Base-by-base conservation (phyloP, 371 early-diverging fungal genomes). In the Dichotomocladium elegans region DNA sequence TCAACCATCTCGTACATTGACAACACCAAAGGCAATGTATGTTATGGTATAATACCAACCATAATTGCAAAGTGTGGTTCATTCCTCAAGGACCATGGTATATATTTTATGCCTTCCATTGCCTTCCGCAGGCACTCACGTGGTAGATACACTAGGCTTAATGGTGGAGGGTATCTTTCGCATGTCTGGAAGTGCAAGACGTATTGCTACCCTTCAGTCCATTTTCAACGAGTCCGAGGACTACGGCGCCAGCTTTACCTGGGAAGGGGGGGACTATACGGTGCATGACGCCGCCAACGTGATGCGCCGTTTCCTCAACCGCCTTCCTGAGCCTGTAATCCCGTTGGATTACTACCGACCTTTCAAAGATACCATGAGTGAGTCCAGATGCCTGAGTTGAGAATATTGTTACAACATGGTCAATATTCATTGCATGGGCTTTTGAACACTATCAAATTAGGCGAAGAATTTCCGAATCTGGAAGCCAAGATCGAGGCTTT, bases 281-380 rank as follows among this genome's bases (percentile, higher is more conserved):
- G 80, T 81, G 5, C 82, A 81, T 53, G 86, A 86, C 64, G 86
- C 83, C 28, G 82, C 84, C 12, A 81, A 79, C 60, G 72, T 83
- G n/a, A 66, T 86, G 56, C 75, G 81, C 10, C 72, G 86, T 31
- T 86, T 78, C 53, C 66, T 86, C 12, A 83, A 82, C 50, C 68
- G 75, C 53, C 60, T 86, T 12, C 84, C 83, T 29, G 79, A 81
- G 30, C 81, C 84, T 11, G 75, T 86, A 37, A 81, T 86, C 51
- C 63, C 74, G 4, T 48, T 72, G 11, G 65, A 77, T 25, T 77
- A 65, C 47, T 80, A 83, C 58, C 63, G 72, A 35, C 61, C 63
- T 17, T 86, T 82, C 50, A 72, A 82, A 42, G 62, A 62, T 33
- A 62, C 76, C 5, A 59, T 80, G 57, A 63, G 84, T 83, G 72